Evolutionary conservation across 192 early-diverging fungal species (phyloP).

Genomic region (Umbelopsis sp.): DNA sequence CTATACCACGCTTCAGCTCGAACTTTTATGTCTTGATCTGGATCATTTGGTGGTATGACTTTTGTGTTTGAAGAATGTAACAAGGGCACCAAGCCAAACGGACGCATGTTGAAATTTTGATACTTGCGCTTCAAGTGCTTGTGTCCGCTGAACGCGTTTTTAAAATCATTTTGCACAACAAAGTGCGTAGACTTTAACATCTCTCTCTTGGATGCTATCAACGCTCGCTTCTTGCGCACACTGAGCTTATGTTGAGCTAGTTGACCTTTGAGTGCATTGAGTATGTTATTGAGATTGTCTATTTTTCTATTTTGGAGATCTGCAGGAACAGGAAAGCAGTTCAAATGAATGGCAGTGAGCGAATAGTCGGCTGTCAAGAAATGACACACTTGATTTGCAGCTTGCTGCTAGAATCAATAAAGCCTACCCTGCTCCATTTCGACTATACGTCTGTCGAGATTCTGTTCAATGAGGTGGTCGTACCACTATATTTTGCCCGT

Average conservation of each 20-base stretch:
- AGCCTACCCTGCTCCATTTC: too few species aligned
- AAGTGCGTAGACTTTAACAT: background rate
- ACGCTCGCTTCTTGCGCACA: background rate
- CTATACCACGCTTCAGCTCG: background rate
- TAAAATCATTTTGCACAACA: background rate
- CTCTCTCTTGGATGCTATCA: background rate
- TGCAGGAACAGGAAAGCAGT: too few species aligned
- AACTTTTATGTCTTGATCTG: background rate
- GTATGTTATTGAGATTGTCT: constrained; percentile 3
- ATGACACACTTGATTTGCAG: too few species aligned
- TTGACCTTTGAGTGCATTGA: background rate
- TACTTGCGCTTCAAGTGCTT: background rate
- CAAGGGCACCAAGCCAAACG: background rate
- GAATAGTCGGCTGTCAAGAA: too few species aligned
- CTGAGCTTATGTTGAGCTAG: background rate
- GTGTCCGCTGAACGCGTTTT: background rate
- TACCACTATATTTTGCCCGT: too few species aligned
- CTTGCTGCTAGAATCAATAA: too few species aligned
- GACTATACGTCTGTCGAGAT: too few species aligned
- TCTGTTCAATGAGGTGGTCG: too few species aligned
- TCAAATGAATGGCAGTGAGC: too few species aligned
- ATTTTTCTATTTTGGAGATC: background rate
- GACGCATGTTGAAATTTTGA: background rate
- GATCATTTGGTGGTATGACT: background rate
- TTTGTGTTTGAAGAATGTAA: background rate